These are phyloP conservation scores for Geotrichum macrosporum DNA, from an alignment of 1,139 yeast species.

Conservation along the genomic window DNA sequence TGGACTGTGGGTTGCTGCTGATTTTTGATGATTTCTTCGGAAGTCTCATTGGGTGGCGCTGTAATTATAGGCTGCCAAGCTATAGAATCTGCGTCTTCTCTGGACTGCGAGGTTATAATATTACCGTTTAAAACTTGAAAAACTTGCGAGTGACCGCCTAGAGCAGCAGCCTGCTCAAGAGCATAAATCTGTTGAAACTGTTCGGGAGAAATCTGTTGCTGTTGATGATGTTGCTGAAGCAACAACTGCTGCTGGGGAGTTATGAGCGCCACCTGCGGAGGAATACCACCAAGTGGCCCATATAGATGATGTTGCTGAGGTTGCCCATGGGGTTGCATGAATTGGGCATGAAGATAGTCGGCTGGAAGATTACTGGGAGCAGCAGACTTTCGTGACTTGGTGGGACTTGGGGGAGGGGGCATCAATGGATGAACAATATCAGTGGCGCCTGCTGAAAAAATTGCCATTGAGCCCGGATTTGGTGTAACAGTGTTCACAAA, in stretches of 20 bases:
- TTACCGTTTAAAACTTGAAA: conserved; percentile 20
- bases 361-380: too few species aligned
- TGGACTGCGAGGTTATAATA: conserved; percentile 2
- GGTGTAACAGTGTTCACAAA: conserved; percentile 28
- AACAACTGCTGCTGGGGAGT: conserved; percentile 19
- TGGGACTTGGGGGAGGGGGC: conserved; percentile 16
- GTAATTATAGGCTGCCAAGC: conserved; percentile 41
- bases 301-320: conserved; percentile 3
- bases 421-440: conserved; percentile 18
- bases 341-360: too few species aligned
- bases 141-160: conserved; percentile 18
- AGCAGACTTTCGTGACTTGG: conserved; percentile 1
- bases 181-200: conserved; percentile 21
- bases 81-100: conserved; percentile 19
- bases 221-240: conserved; percentile 19
- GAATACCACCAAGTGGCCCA: conserved; percentile 9
- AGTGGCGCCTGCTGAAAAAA: conserved; percentile 14
- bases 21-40: conserved; percentile 35
- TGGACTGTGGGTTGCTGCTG: conserved; percentile 27
- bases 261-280: conserved; percentile 12
- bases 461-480: conserved; percentile 19
- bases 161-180: conserved; percentile 19
- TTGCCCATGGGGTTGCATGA: too few species aligned
- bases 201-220: conserved; percentile 19
- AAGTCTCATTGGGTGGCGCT: conserved; percentile 33